These are phyloP conservation scores for Pueraria montana DNA, from an alignment of 306 rosid genomes.

Conservation along the genomic window DNA sequence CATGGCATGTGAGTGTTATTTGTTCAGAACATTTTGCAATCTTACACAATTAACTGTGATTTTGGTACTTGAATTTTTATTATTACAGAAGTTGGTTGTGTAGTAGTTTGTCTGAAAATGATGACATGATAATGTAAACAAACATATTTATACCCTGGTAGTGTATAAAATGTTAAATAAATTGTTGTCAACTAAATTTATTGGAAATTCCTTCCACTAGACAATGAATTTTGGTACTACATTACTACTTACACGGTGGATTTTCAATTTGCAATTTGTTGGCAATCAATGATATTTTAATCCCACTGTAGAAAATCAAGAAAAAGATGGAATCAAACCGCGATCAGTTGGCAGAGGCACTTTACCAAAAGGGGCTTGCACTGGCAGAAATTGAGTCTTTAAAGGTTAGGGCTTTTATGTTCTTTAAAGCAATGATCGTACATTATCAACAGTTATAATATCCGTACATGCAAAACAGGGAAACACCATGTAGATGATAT, in stretches of 20 bases:
- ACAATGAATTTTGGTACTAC: conserved; percentile 11
- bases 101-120: conserved; percentile 15
- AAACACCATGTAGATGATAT: conserved; percentile 28
- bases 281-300: conserved; percentile 32
- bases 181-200: conserved; percentile 27
- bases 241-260: not conserved
- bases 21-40: conserved; percentile 13
- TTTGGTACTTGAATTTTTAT: conserved; percentile 30
- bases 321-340: conserved; percentile 87
- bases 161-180: conserved; percentile 7
- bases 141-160: conserved; percentile 7
- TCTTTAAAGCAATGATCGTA: conserved; percentile 16
- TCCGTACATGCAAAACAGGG: not conserved
- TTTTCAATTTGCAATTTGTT: conserved; percentile 34
- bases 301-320: conserved; percentile 68
- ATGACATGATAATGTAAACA: conserved; percentile 28
- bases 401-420: conserved; percentile 64
- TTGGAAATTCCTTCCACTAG: not conserved
- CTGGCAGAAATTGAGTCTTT: conserved; percentile 74
- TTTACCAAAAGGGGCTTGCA: conserved; percentile 93
- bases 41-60: conserved; percentile 31
- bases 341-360: conserved; percentile 87
- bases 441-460: not conserved
- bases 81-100: conserved; percentile 22
- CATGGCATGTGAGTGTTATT: conserved; percentile 28